These are phyloP conservation scores for Ceratorhiza oryzae-sativae DNA, from an alignment of 1,284 basidiomycete genomes.

Conservation along the genomic window DNA sequence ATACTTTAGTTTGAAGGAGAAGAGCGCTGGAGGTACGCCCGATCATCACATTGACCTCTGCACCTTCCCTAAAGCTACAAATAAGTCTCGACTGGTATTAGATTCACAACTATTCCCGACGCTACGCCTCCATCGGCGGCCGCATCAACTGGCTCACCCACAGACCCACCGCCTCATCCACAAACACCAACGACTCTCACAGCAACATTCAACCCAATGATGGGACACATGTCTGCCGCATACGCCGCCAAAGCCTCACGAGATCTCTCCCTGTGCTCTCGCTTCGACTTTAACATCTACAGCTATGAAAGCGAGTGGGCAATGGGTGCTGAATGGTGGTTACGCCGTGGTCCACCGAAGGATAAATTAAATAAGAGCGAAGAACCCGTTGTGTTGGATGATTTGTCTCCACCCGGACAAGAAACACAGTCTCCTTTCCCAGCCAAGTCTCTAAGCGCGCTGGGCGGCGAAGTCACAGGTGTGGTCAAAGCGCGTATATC, in stretches of 20 bases:
- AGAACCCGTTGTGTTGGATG: slow-evolving; percentile 26
- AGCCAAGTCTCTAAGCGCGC: slow-evolving; percentile 56
- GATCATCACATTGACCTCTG: neutral
- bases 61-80: neutral
- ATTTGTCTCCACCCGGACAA: slow-evolving; percentile 31
- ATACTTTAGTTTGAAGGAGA: slow-evolving; percentile 92
- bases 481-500: slow-evolving; percentile 90
- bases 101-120: slow-evolving; percentile 90
- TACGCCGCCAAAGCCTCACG: slow-evolving; percentile 88
- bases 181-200: slow-evolving; percentile 94
- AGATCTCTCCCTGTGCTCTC: slow-evolving; percentile 86
- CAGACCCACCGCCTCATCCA: slow-evolving; percentile 51
- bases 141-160: slow-evolving; percentile 52
- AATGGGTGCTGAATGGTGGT: slow-evolving; percentile 94
- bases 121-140: slow-evolving; percentile 65
- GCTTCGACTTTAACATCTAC: slow-evolving; percentile 97
- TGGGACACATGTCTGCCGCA: slow-evolving; percentile 90
- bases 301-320: slow-evolving; percentile 97
- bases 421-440: slow-evolving; percentile 13
- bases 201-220: slow-evolving; percentile 94
- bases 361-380: neutral
- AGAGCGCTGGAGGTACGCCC: slow-evolving; percentile 84
- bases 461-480: slow-evolving; percentile 55
- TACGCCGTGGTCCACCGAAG: slow-evolving; percentile 57
- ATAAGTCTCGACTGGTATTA: slow-evolving; percentile 88